Conservation (phyloP, 1,139 yeast species). For the Geotrichum cucujoidarum region DNA sequence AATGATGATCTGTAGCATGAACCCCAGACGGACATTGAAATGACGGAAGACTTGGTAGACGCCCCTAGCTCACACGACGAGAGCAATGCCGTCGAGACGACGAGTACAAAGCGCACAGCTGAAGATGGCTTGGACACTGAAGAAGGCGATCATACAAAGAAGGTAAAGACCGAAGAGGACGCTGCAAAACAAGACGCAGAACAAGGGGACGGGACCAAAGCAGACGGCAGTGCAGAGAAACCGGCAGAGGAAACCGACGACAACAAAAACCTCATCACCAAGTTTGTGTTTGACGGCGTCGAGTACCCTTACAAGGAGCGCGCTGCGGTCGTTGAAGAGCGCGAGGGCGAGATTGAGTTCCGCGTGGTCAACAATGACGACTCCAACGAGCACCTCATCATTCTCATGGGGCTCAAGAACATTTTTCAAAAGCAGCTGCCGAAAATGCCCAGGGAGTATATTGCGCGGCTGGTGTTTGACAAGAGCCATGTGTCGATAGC, state of each 20-base stretch:
- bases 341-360: constrained; percentile 86
- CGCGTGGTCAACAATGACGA: constrained; percentile 95
- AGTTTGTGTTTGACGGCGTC: constrained; percentile 67
- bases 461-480: constrained; percentile 89
- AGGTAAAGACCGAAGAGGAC: not conserved
- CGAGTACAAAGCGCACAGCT: not conserved
- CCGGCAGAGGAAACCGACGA: not conserved
- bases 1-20: no score
- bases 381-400: constrained; percentile 79
- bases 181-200: not conserved
- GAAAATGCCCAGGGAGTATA: constrained; percentile 96
- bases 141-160: not conserved
- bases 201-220: not conserved
- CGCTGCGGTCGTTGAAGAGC: constrained; percentile 89
- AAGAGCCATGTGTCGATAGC: constrained; percentile 93
- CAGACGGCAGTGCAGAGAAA: not conserved
- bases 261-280: constrained; percentile 33
- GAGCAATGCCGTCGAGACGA: no score
- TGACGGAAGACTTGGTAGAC: no score
- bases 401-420: constrained; percentile 88
- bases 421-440: constrained; percentile 96
- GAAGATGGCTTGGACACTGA: no score
- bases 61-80: no score
- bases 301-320: constrained; percentile 82
- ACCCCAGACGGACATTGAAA: no score